Evolutionary conservation across 257 asterid species (phyloP), one percentile per base, ranked within the genome.

Genomic region (Verbena officinalis): DNA sequence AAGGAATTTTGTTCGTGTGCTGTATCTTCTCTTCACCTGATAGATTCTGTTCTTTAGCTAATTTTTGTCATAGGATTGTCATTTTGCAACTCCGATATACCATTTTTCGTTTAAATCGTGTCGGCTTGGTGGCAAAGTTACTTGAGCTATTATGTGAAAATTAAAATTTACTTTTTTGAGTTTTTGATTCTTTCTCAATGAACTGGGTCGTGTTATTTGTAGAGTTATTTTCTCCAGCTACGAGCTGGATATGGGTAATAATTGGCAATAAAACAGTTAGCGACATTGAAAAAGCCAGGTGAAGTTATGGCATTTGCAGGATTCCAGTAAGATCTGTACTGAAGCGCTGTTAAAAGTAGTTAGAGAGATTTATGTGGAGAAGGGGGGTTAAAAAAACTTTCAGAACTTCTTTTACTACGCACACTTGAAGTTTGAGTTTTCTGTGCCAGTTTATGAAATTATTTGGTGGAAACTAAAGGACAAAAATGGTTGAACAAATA

Each of bases 61-160:
- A 64, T 48, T 52, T 20, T 64, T 5, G 3, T 48, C 17, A 10
- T 20, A 14, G 20, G 4, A 60, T 50, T 38, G 20, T 53, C 24
- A 36, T 36, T 21, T 46, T 19, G 16, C 40, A 36, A 7, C 11
- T 5, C 40, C 11, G 40, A 7, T 36, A 36, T 36, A 4, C 7
- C 11, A 30, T 21, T 45, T 54, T 31, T 33, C 60, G n/a, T 17
- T 60, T 55, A 40, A 44, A 36, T 31, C 31, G 13, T 31, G 69
- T 72, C 46, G 39, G 67, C 59, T 62, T 73, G 30, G 17, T 62
- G 50, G 38, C 15, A 42, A 6, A 55, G 64, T 55, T 21, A 5
- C 60, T 67, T 49, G 33, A 56, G 49, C 50, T 11, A n/a, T 24
- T 62, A 23, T 53, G 46, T 14, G n/a, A 59, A 8, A 55, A n/a